These are phyloP conservation scores for Parietichytrium sp. DNA, from an alignment of 108 stramenopile genomes.

Conservation along the genomic window DNA sequence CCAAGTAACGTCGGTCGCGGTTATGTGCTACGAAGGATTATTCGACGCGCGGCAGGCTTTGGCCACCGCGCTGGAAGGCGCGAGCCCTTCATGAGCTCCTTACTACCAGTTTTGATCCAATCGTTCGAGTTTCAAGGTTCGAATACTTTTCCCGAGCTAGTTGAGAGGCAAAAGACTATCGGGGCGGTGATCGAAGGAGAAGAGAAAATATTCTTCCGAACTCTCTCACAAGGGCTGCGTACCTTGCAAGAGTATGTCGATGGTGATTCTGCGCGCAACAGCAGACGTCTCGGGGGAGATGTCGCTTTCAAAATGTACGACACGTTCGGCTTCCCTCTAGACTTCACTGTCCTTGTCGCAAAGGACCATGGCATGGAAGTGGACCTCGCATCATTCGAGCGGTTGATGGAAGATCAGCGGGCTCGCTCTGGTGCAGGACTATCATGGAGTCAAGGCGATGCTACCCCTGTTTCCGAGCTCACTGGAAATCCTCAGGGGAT, in stretches of 20 bases:
- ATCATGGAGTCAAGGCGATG: neutral
- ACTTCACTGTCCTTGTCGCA: slow-evolving; percentile 94
- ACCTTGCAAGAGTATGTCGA: slow-evolving; percentile 85
- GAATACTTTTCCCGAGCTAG: slow-evolving; percentile 73
- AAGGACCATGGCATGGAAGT: slow-evolving; percentile 87
- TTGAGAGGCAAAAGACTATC: slow-evolving; percentile 71
- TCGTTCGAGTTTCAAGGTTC: slow-evolving; percentile 76
- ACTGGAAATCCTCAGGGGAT: slow-evolving; percentile 69
- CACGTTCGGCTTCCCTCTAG: slow-evolving; percentile 95
- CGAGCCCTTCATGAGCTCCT: slow-evolving; percentile 88
- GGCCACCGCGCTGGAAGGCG: slow-evolving; percentile 81
- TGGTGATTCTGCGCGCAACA: slow-evolving; percentile 81
- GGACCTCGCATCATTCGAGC: slow-evolving; percentile 82
- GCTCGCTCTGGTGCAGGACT: slow-evolving; percentile 56
- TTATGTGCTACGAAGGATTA: slow-evolving; percentile 88
- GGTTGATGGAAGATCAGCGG: slow-evolving; percentile 83
- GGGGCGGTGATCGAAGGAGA: slow-evolving; percentile 81
- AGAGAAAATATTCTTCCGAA: slow-evolving; percentile 88
- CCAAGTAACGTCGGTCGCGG: slow-evolving; percentile 95
- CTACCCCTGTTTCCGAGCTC: slow-evolving; percentile 72
- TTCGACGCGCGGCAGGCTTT: slow-evolving; percentile 93
- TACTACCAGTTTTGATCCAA: slow-evolving; percentile 79
- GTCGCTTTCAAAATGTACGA: slow-evolving; percentile 82
- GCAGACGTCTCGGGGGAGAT: too few relatives aligned
- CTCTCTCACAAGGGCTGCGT: slow-evolving; percentile 87